Conservation (phyloP, 2,329 filamentous ascomycete genomes). For the Trichoderma oligosporum region DNA sequence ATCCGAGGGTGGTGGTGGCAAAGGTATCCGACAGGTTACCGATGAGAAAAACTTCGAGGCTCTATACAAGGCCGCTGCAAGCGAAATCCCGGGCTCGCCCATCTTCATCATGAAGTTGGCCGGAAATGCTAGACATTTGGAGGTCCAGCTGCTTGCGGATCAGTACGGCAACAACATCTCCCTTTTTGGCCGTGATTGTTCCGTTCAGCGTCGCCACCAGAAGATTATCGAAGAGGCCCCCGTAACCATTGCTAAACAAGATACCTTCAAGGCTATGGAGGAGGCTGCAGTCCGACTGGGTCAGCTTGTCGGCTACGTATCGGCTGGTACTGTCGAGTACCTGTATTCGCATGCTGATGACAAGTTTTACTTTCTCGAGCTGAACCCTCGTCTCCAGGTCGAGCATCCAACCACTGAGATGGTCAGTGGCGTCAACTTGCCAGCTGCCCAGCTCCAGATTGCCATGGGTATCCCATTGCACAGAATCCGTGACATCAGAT, state of each 20-base stretch:
- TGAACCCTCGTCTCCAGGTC: slow-evolving; percentile 98
- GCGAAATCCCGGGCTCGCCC: slow-evolving; percentile 95
- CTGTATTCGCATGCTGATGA: slow-evolving; percentile 96
- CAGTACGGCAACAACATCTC: slow-evolving; percentile 99
- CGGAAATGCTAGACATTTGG: slow-evolving; percentile 91
- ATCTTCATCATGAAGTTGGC: slow-evolving; percentile 99
- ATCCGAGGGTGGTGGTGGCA: slow-evolving; percentile 98
- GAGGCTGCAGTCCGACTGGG: slow-evolving; percentile 91
- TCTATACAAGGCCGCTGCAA: slow-evolving; percentile 92
- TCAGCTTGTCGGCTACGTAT: slow-evolving; percentile 94
- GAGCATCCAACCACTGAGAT: slow-evolving; percentile 99
- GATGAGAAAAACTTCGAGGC: slow-evolving; percentile 77
- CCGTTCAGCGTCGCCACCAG: slow-evolving; percentile 95
- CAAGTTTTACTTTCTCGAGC: slow-evolving; percentile 98
- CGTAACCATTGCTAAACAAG: slow-evolving; percentile 86
- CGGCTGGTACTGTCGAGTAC: slow-evolving; percentile 97
- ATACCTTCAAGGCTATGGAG: slow-evolving; percentile 95
- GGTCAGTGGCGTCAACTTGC: slow-evolving; percentile 96
- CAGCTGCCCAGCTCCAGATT: slow-evolving; percentile 95
- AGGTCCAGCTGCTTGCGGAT: slow-evolving; percentile 95
- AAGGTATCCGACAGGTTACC: slow-evolving; percentile 95
- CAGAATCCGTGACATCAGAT: slow-evolving; percentile 90
- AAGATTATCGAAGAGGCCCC: slow-evolving; percentile 99
- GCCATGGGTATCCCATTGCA: slow-evolving; percentile 98
- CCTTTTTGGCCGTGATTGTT: slow-evolving; percentile 96